Evolutionary conservation across 2,329 filamentous ascomycete species (phyloP), one percentile per base, ranked within the genome.

Genomic region (Bipolaris oryzae): DNA sequence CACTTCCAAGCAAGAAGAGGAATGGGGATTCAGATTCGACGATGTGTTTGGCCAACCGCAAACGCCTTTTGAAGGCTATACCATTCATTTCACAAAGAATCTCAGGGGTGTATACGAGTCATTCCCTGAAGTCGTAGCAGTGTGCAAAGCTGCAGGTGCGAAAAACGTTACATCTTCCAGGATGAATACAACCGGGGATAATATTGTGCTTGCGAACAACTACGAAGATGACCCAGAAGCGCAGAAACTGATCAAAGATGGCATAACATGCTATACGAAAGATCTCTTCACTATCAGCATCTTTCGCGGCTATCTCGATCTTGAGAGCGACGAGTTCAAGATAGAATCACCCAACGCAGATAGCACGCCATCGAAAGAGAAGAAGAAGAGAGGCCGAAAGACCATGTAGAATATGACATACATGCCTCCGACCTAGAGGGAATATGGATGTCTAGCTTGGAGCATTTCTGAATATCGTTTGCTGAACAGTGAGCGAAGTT

Each of bases 71-170:
- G 55, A 73, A 1, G 79, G 79, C 56, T 80, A 79, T 61, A 78
- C 75, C 6, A 72, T 84, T 23, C 84, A 81, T 63, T 78, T 83
- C 67, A 83, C 81, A 0, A 73, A 73, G 9, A 66, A 73, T 2
- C 68, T 79, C 15, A 73, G 73, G 35, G 67, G 64, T 18, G 64
- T 68, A 3, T 73, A 74, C 55, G 55, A 60, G 25, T 60, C 49
- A 3, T 81, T 78, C 58, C 53, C 61, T 1, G 75, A 78, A n/a
- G 71, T 82, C 5, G 68, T 76, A 33, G 61, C 71, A 4, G 70
- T 82, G 0, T 73, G 69, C 18, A 69, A 67, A 33, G 70, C 72
- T 4, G 74, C 74, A 7, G 80, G 80, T 3, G 79, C 77, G 1
- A 66, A 55, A 5, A 60, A 60, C 5, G 66, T 78, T 2, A 60